Evolutionary conservation across 108 stramenopile species (phyloP), one percentile per base, ranked within the genome.

Genomic region (Pseudonitzschia delicatissima): DNA sequence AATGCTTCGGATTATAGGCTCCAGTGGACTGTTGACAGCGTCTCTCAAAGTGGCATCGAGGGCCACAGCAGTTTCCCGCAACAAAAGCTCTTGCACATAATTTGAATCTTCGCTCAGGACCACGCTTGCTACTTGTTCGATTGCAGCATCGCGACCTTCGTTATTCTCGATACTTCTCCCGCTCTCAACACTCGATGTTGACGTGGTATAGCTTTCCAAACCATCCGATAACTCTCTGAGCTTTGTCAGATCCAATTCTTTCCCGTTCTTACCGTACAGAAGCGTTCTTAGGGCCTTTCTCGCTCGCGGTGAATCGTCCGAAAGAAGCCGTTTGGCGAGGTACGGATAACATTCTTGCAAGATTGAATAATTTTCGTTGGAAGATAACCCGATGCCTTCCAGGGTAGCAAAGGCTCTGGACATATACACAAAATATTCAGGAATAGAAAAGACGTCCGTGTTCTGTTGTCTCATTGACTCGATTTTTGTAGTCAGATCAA

Each of bases 321-420:
- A 40, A 20, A 88, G 15, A 12, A 88, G 60, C 28, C 84, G 71
- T 49, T 82, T 79, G 0, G 84, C 82, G 15, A 88, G 26, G 48
- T 88, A 88, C 11, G 87, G 87, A 57, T 79, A 88, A 42, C 87
- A 88, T 8, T 57, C 55, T 33, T 84, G 45, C 26, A 86, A 59
- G 39, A 88, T 78, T 6, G 63, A 66, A 60, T 77, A 88, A 51
- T 82, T 67, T n/a, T 73, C 39, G 68, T 88, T 78, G 17, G 72
- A 68, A 47, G 74, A 71, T 45, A 88, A 68, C 45, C 84, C 74
- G 0, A 88, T 81, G n/a, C 87, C 87, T 68, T 88, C 87, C 11
- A 88, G 76, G n/a, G 87, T 88, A 21, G 78, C 47, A 55, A 88
- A 88, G 7, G 87, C 87, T 18, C 85, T 70, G 17, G 78, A 76